phyloP scores from a whole-genome alignment of 148 eudicot species.

The Limonium bicolor region DNA sequence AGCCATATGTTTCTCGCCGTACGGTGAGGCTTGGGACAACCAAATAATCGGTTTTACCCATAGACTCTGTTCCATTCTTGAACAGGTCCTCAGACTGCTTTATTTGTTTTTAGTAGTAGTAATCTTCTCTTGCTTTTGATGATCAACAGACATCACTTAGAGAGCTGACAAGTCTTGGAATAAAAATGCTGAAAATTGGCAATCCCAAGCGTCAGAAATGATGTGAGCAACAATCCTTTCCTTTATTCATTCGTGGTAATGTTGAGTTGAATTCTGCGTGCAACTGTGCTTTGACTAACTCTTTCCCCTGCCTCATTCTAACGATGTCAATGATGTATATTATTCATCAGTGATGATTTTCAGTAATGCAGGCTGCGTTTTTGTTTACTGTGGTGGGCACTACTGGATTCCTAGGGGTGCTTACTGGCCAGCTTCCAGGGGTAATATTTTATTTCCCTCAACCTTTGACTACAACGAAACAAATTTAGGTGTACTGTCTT shows the following conservation, averaged over 20 bases:
- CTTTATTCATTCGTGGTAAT: neutral
- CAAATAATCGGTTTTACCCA: neutral
- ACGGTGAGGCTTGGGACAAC: constrained; percentile 33
- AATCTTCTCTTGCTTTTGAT: constrained; percentile 2
- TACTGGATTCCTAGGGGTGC: constrained; percentile 66
- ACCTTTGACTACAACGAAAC: too few relatives aligned
- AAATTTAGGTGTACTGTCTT: too few relatives aligned
- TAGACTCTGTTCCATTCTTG: too few relatives aligned
- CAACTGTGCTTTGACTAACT: too few relatives aligned
- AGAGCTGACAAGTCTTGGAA: constrained; percentile 87
- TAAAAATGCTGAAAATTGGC: constrained; percentile 97
- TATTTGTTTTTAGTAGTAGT: neutral
- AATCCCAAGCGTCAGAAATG: constrained; percentile 87
- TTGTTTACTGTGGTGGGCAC: constrained; percentile 81
- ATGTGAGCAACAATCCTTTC: constrained; percentile 36
- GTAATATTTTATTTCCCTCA: constrained; percentile 20
- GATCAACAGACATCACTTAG: constrained; percentile 63
- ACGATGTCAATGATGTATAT: neutral
- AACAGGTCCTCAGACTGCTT: too few relatives aligned
- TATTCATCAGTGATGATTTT: constrained; percentile 39
- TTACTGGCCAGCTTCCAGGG: constrained; percentile 99
- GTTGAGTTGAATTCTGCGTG: too few relatives aligned
- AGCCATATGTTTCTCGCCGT: constrained; percentile 82
- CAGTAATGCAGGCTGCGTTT: constrained; percentile 98
- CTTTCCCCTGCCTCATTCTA: too few relatives aligned